Evolutionary conservation across 2,329 filamentous ascomycete genomes (phyloP).

Genomic region (Dactylellina cionopaga): DNA sequence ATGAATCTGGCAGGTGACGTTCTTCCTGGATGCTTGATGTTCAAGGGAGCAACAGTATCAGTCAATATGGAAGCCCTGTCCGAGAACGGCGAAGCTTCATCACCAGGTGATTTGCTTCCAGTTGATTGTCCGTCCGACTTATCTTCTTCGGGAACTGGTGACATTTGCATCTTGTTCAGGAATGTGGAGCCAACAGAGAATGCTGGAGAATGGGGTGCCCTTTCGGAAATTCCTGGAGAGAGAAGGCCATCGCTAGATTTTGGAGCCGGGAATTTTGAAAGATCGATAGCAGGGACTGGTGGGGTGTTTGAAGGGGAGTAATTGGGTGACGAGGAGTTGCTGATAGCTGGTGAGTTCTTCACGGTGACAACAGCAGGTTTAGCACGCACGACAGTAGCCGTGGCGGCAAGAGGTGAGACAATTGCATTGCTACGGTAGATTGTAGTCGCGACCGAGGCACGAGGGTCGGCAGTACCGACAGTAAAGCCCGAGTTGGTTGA

Average conservation of each 20-base stretch:
- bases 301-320: slow-evolving; percentile 62
- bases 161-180: slow-evolving; percentile 66
- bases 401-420: slow-evolving; percentile 79
- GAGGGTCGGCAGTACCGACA: slow-evolving; percentile 63
- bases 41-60: slow-evolving; percentile 33
- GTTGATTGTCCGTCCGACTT: slow-evolving; percentile 3
- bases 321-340: slow-evolving; percentile 70
- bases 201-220: slow-evolving; percentile 66
- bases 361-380: slow-evolving; percentile 95
- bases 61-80: slow-evolving; percentile 32
- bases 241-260: slow-evolving; percentile 29
- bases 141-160: slow-evolving; percentile 43
- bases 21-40: slow-evolving; percentile 24
- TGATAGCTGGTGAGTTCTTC: slow-evolving; percentile 68
- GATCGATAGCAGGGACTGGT: slow-evolving; percentile 54
- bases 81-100: slow-evolving; percentile 40
- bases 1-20: slow-evolving; percentile 47
- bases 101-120: neutral
- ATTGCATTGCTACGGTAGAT: slow-evolving; percentile 93
- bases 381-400: slow-evolving; percentile 80
- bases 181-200: slow-evolving; percentile 76
- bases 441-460: slow-evolving; percentile 85
- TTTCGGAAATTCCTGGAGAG: slow-evolving; percentile 22
- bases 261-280: slow-evolving; percentile 42
- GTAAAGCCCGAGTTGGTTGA: slow-evolving; percentile 53